Percentiles rank a stretch among this genome's conserved stretches.
Evolutionary conservation across 768 basidiomycete species (phyloP).

Genomic region (Phaffia australis): DNA sequence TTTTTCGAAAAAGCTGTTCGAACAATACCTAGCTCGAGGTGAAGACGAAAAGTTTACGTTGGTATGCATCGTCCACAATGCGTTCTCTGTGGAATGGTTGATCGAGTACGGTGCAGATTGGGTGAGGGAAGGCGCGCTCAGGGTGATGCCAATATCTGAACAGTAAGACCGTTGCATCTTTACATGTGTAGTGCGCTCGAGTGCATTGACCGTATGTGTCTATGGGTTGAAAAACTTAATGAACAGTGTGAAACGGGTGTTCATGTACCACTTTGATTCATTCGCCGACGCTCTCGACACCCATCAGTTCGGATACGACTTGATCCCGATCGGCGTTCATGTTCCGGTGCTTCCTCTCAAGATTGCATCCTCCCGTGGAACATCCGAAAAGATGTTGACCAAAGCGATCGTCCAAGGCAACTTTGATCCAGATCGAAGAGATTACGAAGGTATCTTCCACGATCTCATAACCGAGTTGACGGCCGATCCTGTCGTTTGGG

Average conservation of each 20-base stretch:
- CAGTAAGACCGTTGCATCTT: constrained; percentile 37
- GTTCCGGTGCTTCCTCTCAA: constrained; percentile 24
- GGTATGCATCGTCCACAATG: constrained; percentile 43
- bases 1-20: constrained; percentile 10
- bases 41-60: constrained; percentile 40
- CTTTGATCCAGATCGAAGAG: constrained; percentile 38
- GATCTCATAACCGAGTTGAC: constrained; percentile 35
- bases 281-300: constrained; percentile 14
- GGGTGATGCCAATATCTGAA: constrained; percentile 40
- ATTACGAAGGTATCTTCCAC: constrained; percentile 38
- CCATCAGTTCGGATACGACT: constrained; percentile 21
- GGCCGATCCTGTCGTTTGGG: constrained; percentile 21
- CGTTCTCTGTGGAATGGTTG: constrained; percentile 32
- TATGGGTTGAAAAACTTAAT: not conserved
- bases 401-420: constrained; percentile 43
- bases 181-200: not conserved
- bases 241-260: constrained; percentile 21
- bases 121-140: constrained; percentile 40
- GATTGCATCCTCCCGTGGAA: not conserved
- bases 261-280: constrained; percentile 24
- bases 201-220: not conserved
- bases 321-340: constrained; percentile 23
- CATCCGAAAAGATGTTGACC: constrained; percentile 32
- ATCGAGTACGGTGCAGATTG: constrained; percentile 39
- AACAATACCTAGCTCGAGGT: constrained; percentile 16